phyloP scores from a whole-genome alignment of 2,329 filamentous ascomycete genomes.

The Ascochyta viciae-villosae region DNA sequence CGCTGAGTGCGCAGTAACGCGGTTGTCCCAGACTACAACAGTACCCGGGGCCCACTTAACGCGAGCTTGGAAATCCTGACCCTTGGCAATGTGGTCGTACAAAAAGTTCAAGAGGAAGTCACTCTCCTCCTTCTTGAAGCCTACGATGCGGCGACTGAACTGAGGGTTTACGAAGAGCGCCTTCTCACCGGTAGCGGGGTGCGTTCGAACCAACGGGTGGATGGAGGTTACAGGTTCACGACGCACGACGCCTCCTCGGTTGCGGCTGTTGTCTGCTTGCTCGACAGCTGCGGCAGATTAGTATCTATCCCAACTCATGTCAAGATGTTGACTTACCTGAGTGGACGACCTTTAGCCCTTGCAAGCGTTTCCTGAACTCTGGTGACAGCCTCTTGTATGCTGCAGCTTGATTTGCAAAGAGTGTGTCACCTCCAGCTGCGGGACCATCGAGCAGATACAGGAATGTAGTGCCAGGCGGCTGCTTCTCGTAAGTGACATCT shows the following conservation, averaged over 20 bases:
- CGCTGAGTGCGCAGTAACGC: conserved; percentile 79
- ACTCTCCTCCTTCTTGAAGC: conserved; percentile 85
- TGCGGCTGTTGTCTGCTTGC: conserved; percentile 74
- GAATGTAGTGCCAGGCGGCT: conserved; percentile 90
- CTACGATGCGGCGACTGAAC: conserved; percentile 82
- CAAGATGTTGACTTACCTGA: conserved; percentile 61
- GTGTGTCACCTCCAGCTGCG: conserved; percentile 79
- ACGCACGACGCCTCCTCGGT: conserved; percentile 72
- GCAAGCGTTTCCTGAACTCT: conserved; percentile 78
- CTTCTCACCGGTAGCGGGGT: conserved; percentile 83
- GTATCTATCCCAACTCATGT: not conserved
- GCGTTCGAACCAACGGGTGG: conserved; percentile 81
- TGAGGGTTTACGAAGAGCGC: conserved; percentile 83
- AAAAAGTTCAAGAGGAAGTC: conserved; percentile 79
- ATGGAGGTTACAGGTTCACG: conserved; percentile 76
- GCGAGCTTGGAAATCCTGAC: conserved; percentile 75
- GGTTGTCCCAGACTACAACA: conserved; percentile 87
- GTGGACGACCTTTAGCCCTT: conserved; percentile 81
- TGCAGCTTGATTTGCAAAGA: conserved; percentile 80
- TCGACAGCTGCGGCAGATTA: conserved; percentile 59
- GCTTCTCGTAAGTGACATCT: conserved; percentile 85
- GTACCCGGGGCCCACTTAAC: conserved; percentile 82
- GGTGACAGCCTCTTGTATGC: conserved; percentile 84
- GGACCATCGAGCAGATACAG: conserved; percentile 87
- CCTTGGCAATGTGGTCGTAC: conserved; percentile 75